Base-by-base conservation (phyloP, 2,329 filamentous ascomycete species). In the Fusarium pininemorale region DNA sequence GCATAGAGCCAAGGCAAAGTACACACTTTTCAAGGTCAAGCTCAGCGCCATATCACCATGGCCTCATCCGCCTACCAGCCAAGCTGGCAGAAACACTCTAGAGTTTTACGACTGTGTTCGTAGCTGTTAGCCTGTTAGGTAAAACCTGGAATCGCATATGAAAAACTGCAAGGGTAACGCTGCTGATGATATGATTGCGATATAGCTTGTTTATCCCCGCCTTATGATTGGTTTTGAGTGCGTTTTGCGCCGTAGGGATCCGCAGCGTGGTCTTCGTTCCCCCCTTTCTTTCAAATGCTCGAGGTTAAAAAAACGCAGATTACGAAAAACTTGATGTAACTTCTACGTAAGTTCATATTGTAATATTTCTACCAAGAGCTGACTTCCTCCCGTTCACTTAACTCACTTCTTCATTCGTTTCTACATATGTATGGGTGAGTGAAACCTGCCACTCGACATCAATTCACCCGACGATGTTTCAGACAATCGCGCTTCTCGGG, bases 271-370 rank as follows among this genome's bases (percentile, higher is more conserved):
- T 5, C 48, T 18, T 35, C 24, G 24, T 7, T 4, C 4, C 15
- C 30, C 7, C 5, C 20, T 14, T 24, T 51, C 22, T 7, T 50
- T 50, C 18, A 3, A 10, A 32, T 24, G 1, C 22, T 12, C 7
- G 26, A 11, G 6, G 14, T 0, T 5, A 2, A 10, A 3, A 7
- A n/a, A 16, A 30, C 0, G 15, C 16, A 35, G 6, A 18, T 18
- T n/a, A 13, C 15, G 11, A 11, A 13, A 24, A 50, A 12, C 3
- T 35, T 51, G 22, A 32, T 7, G 11, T 18, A 24, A 50, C 0
- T 13, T 8, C 7, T 24, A 8, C 7, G 22, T 12, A 50, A 10
- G 0, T 12, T 3, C 7, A 22, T 7, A 7, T 22, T 15, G 2
- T 5, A 5, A 51, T 12, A 7, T 13, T 15, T 14, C 15, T 51